Percentiles rank a stretch among this genome's conserved stretches.
Conservation (phyloP, 2,329 filamentous ascomycete genomes). For the Fusarium nygamai region DNA sequence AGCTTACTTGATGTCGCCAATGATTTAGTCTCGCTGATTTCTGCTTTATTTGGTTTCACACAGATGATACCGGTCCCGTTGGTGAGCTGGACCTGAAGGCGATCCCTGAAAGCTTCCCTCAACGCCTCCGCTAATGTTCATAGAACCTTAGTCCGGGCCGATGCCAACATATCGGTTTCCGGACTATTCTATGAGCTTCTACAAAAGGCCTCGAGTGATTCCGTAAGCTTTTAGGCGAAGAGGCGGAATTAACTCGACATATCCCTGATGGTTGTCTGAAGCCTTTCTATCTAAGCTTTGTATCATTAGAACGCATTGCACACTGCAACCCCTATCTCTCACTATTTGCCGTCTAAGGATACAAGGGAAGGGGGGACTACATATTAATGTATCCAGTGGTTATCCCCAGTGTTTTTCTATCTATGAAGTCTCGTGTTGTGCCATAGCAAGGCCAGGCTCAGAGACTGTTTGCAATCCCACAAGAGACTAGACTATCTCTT, state of each 20-base stretch:
- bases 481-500: neutral
- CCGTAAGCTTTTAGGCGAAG: fast-evolving
- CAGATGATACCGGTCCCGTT: fast-evolving
- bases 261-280: neutral
- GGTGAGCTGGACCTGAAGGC: neutral
- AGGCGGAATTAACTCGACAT: neutral
- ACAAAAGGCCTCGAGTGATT: fast-evolving
- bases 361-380: fast-evolving
- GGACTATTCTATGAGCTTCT: fast-evolving
- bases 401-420: neutral
- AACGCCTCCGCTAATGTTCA: fast-evolving
- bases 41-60: no score
- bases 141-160: no score
- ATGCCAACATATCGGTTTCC: neutral
- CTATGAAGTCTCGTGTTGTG: neutral
- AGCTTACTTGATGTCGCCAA: fast-evolving
- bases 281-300: neutral
- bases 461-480: neutral
- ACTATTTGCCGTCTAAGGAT: fast-evolving
- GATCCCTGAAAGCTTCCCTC: neutral
- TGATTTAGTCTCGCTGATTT: no score
- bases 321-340: fast-evolving
- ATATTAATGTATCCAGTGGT: neutral
- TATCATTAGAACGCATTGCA: neutral
- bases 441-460: neutral